These are phyloP conservation scores for Mycena belliarum DNA, from an alignment of 768 basidiomycete genomes.

Conservation along the genomic window DNA sequence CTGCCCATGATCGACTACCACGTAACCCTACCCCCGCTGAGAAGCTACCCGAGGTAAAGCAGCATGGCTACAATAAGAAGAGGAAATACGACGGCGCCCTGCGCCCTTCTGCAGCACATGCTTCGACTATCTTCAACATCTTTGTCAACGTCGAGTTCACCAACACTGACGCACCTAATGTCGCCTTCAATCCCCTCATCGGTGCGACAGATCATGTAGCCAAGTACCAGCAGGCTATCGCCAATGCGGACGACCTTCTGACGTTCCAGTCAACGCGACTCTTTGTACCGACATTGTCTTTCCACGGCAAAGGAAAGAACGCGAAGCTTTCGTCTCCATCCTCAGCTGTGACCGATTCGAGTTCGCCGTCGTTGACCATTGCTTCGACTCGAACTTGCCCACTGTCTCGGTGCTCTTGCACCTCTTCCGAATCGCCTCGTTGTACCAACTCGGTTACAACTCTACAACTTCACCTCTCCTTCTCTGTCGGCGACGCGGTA, in stretches of 20 bases:
- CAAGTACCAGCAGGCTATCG: not conserved
- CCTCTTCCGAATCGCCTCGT: slow-evolving; percentile 1
- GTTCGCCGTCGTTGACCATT: not conserved
- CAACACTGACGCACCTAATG: no score
- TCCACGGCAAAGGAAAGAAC: no score
- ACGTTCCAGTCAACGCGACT: slow-evolving; percentile 8
- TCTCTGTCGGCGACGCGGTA: slow-evolving; percentile 10
- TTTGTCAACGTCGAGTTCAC: no score
- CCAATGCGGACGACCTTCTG: not conserved
- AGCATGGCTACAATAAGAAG: slow-evolving; percentile 1
- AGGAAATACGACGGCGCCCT: not conserved
- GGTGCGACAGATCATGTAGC: not conserved
- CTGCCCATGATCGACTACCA: not conserved
- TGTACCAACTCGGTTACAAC: slow-evolving; percentile 7
- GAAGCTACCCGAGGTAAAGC: not conserved
- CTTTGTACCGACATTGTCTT: not conserved
- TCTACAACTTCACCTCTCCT: not conserved
- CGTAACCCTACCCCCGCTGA: not conserved
- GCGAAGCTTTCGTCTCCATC: not conserved
- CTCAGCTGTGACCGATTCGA: not conserved
- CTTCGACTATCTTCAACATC: no score
- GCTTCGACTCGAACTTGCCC: slow-evolving; percentile 1
- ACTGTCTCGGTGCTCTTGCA: no score
- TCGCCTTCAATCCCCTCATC: slow-evolving; percentile 1
- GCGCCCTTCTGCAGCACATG: slow-evolving; percentile 2